Percentiles rank a stretch among this genome's conserved stretches.
phyloP scores from a whole-genome alignment of 1,139 yeast genomes.

The Protomyces pachydermus region DNA sequence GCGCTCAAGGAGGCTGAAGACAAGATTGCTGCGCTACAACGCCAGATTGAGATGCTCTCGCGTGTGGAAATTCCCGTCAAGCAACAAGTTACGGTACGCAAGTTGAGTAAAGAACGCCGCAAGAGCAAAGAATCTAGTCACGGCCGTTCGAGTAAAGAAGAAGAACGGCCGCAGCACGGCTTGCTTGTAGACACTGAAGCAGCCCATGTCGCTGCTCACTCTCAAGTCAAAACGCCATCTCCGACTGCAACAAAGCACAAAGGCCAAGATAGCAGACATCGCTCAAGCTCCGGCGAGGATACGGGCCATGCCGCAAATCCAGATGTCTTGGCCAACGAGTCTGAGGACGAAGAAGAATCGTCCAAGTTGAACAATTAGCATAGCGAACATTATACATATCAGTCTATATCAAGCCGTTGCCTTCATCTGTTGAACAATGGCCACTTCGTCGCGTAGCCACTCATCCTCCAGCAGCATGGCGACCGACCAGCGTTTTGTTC shows the following conservation, averaged over 20 bases:
- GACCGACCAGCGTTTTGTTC: conserved; percentile 49
- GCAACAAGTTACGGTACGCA: background rate
- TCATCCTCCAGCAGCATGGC: conserved; percentile 41
- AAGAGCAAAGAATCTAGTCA: background rate
- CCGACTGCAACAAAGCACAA: background rate
- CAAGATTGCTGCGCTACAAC: background rate
- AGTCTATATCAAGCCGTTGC: background rate
- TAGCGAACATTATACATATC: background rate
- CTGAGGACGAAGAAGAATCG: background rate
- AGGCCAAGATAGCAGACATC: background rate
- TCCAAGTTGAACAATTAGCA: background rate
- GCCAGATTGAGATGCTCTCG: background rate
- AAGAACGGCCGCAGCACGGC: background rate
- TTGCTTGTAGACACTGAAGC: background rate
- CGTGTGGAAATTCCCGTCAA: background rate
- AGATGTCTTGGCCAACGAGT: background rate
- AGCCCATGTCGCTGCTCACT: background rate
- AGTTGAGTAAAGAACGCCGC: background rate
- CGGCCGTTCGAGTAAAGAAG: background rate
- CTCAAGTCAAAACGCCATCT: background rate
- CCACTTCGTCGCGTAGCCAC: conserved; percentile 38
- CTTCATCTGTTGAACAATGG: background rate
- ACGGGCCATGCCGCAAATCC: background rate
- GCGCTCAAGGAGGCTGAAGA: background rate
- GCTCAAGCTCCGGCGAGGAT: background rate